Evolutionary conservation across 345 rosid species (phyloP).

Genomic region (Garcia nutans): DNA sequence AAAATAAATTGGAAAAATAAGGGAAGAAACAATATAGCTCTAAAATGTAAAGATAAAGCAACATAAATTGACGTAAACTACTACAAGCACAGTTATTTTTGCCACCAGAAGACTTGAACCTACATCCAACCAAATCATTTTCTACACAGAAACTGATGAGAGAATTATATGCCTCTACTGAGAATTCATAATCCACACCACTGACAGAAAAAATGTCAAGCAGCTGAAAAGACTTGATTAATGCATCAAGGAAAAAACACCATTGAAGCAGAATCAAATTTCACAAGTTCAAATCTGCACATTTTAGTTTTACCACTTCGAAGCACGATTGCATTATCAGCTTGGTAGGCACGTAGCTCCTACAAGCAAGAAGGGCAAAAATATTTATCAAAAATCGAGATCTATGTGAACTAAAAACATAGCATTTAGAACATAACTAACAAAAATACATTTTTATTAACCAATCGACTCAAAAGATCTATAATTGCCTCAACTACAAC

Average conservation of each 20-base stretch:
- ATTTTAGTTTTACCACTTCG: slow-evolving; percentile 70
- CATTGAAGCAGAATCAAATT: background rate
- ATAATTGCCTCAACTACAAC: background rate
- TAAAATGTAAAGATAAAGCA: background rate
- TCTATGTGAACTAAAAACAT: background rate
- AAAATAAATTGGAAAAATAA: background rate
- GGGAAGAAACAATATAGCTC: background rate
- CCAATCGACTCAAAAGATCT: no score
- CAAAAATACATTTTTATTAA: no score
- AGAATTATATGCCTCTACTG: background rate
- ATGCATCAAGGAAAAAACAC: slow-evolving; percentile 1
- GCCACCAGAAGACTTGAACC: background rate
- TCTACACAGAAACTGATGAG: background rate
- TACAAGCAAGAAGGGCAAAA: slow-evolving; percentile 31
- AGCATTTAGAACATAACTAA: background rate
- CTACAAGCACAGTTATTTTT: background rate
- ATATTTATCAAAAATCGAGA: background rate
- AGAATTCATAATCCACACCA: background rate
- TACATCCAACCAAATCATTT: background rate
- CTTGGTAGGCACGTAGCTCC: slow-evolving; percentile 99
- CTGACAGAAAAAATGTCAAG: background rate
- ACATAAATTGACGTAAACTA: background rate
- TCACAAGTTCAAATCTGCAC: slow-evolving; percentile 1
- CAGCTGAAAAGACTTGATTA: background rate
- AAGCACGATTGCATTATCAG: slow-evolving; percentile 88